Conservation (phyloP, 306 rosid genomes). For the Rosa multiflora region DNA sequence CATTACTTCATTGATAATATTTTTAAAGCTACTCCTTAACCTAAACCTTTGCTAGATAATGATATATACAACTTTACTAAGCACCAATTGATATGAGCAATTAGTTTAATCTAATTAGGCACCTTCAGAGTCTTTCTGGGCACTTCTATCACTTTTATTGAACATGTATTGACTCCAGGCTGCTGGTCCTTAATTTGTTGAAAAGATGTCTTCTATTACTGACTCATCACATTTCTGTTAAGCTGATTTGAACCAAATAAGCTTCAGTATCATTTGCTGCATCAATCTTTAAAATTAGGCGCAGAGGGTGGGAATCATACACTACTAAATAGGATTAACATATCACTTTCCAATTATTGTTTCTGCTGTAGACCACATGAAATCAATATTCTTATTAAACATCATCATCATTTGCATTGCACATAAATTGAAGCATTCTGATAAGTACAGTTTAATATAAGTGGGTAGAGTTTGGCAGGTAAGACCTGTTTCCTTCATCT, state of each 20-base stretch:
- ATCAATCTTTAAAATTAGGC: background rate
- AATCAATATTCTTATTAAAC: background rate
- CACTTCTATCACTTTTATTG: background rate
- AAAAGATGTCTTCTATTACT: background rate
- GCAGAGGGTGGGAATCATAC: background rate
- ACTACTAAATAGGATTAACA: background rate
- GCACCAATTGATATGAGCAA: background rate
- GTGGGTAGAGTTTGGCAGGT: slow-evolving; percentile 7
- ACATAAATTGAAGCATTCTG: background rate
- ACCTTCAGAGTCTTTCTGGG: background rate
- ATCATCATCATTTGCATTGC: slow-evolving; percentile 8
- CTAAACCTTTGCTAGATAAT: background rate
- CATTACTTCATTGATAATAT: background rate
- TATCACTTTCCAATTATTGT: background rate
- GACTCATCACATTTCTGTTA: background rate
- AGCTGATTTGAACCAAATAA: background rate
- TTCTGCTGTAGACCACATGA: slow-evolving; percentile 11
- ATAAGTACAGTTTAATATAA: background rate
- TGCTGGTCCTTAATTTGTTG: background rate
- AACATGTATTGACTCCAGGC: background rate
- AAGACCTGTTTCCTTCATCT: slow-evolving; percentile 6
- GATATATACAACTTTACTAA: background rate
- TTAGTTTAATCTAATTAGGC: background rate
- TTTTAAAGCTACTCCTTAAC: too few species aligned
- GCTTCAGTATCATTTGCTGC: background rate